Evolutionary conservation across 2,329 filamentous ascomycete species (phyloP).

Genomic region (Thelonectria rubi): DNA sequence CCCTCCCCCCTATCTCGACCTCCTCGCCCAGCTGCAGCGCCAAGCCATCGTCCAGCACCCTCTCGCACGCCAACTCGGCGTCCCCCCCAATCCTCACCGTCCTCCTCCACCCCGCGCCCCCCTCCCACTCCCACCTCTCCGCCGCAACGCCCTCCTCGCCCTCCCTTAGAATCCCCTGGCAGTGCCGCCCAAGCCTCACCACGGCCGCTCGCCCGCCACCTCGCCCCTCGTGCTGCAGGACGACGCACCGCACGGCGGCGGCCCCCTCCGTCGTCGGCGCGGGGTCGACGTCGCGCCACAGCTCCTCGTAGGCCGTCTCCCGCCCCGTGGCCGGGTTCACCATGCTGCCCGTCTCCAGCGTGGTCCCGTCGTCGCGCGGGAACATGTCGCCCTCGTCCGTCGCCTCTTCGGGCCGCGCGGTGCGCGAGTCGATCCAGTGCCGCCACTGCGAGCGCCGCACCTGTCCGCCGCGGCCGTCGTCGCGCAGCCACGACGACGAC

Average conservation of each 20-base stretch:
- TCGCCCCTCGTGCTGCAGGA: constrained; percentile 26
- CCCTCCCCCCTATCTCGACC: constrained; percentile 37
- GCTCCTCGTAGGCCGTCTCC: constrained; percentile 69
- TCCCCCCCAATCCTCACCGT: constrained; percentile 49
- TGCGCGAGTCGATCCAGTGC: constrained; percentile 69
- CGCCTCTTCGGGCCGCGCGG: constrained; percentile 48
- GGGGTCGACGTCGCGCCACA: constrained; percentile 64
- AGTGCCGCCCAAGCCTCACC: constrained; percentile 61
- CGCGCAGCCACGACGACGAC: constrained; percentile 50
- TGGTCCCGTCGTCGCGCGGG: constrained; percentile 50
- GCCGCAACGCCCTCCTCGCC: constrained; percentile 52
- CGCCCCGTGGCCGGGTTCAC: constrained; percentile 63
- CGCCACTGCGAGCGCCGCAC: constrained; percentile 57
- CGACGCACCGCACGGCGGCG: constrained; percentile 18
- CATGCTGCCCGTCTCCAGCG: constrained; percentile 68
- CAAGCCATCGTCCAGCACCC: constrained; percentile 26
- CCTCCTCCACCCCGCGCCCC: constrained; percentile 47
- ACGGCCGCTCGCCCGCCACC: constrained; percentile 57
- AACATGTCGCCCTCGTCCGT: constrained; percentile 67
- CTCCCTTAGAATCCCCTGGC: constrained; percentile 64
- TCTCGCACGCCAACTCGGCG: constrained; percentile 48
- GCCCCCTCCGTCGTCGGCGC: constrained; percentile 28
- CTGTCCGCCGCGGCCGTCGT: constrained; percentile 39
- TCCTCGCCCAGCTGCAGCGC: constrained; percentile 27
- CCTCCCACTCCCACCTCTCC: constrained; percentile 64